A percentile compares a stretch with the other conserved stretches of the same genome.
Evolutionary conservation across 768 basidiomycete genomes (phyloP).

Genomic region (Sistotremastrum niveocremeum): DNA sequence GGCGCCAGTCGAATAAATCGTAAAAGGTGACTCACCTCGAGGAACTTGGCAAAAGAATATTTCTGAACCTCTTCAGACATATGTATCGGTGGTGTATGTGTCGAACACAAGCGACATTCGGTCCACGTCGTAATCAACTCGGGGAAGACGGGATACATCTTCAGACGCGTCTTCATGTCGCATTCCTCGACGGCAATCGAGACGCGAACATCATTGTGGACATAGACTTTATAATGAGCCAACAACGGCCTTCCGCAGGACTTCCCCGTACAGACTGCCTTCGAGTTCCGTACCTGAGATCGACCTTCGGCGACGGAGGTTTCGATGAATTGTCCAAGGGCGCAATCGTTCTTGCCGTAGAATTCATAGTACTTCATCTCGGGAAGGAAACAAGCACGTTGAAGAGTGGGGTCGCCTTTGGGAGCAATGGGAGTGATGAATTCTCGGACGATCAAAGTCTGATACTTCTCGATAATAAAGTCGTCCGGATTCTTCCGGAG

Average conservation of each 20-base stretch:
- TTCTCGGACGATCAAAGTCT: constrained; percentile 70
- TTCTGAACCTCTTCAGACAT: constrained; percentile 85
- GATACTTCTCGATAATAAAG: constrained; percentile 87
- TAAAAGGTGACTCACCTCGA: constrained; percentile 32
- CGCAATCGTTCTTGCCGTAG: constrained; percentile 86
- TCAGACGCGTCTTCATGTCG: constrained; percentile 51
- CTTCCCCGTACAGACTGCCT: constrained; percentile 69
- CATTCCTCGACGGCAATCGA: constrained; percentile 82
- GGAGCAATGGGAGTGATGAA: constrained; percentile 67
- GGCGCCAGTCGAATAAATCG: too few relatives aligned
- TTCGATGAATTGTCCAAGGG: constrained; percentile 89
- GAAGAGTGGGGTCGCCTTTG: constrained; percentile 28
- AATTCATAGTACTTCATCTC: constrained; percentile 63
- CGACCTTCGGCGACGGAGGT: constrained; percentile 56
- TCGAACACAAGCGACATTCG: constrained; percentile 65
- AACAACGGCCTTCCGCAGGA: constrained; percentile 70
- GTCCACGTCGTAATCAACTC: constrained; percentile 88
- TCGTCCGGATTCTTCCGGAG: constrained; percentile 73
- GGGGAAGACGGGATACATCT: constrained; percentile 37
- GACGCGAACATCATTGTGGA: constrained; percentile 76
- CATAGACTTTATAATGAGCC: constrained; percentile 80
- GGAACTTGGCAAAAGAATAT: constrained; percentile 91
- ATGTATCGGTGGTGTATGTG: constrained; percentile 75
- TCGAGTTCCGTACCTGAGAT: constrained; percentile 56
- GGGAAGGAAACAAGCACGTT: constrained; percentile 70